A percentile compares a stretch with the other conserved stretches of the same genome.
Conservation (phyloP, 2,329 filamentous ascomycete genomes). For the Cercospora brassicicola region DNA sequence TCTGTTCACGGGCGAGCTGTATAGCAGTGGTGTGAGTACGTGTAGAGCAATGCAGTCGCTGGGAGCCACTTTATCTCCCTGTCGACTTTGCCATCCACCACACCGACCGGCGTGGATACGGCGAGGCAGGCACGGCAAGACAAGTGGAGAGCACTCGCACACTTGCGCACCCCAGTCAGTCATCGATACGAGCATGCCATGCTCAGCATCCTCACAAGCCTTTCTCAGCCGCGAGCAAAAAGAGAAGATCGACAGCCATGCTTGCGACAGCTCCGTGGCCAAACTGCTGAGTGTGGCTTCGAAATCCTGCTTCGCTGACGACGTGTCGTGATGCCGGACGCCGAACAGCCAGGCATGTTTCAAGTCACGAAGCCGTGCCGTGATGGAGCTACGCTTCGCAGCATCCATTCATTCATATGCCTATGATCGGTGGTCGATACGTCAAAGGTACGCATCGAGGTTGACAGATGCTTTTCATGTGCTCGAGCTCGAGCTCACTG, state of each 20-base stretch:
- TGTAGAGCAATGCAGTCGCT: neutral
- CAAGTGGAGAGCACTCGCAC: slow-evolving; percentile 7
- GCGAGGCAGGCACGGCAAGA: neutral
- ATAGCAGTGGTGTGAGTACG: neutral
- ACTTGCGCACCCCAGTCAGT: slow-evolving; percentile 2
- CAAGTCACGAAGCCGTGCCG: neutral
- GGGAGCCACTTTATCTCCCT: neutral
- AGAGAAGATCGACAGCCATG: slow-evolving; percentile 14
- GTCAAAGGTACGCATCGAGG: neutral
- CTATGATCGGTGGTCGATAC: neutral
- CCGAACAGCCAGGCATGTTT: neutral
- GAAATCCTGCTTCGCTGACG: neutral
- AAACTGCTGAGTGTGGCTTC: neutral
- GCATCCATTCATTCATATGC: neutral
- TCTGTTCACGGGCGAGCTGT: neutral
- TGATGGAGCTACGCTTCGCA: neutral
- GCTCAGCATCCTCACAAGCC: neutral
- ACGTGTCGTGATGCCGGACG: neutral
- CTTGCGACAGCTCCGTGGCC: neutral
- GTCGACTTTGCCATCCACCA: neutral
- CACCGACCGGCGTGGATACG: neutral
- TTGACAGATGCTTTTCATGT: neutral
- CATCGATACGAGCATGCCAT: slow-evolving; percentile 14
- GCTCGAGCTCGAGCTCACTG: neutral
- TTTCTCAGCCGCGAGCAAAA: neutral